phyloP scores from a whole-genome alignment of 2,329 filamentous ascomycete genomes.

The Chaetothyriales sp. region DNA sequence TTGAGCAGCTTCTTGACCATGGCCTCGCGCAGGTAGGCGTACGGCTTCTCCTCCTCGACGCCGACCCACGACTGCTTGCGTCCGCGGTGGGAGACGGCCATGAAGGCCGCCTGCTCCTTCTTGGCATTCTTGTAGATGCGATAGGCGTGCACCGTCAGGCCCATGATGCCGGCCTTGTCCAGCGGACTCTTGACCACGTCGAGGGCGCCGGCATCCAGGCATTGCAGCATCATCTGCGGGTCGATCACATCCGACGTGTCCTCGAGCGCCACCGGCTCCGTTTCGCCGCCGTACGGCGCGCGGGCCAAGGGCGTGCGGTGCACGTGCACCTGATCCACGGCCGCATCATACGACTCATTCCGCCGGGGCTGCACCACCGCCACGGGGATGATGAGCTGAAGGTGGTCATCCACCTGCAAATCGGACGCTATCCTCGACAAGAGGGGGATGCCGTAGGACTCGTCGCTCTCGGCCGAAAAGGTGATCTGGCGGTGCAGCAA shows the following conservation, averaged over 20 bases:
- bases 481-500: constrained; percentile 25
- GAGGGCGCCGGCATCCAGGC: constrained; percentile 71
- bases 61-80: constrained; percentile 88
- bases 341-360: constrained; percentile 14
- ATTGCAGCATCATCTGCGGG: constrained; percentile 49
- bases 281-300: constrained; percentile 11
- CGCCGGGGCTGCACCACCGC: constrained; percentile 29
- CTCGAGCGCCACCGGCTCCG: constrained; percentile 15
- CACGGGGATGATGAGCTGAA: constrained; percentile 37
- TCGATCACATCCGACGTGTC: constrained; percentile 30
- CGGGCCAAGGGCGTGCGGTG: constrained; percentile 6
- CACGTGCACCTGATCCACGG: constrained; percentile 2
- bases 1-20: constrained; percentile 90
- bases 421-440: constrained; percentile 36
- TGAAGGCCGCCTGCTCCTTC: constrained; percentile 56
- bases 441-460: constrained; percentile 36
- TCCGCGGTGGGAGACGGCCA: constrained; percentile 54
- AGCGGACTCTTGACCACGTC: constrained; percentile 77
- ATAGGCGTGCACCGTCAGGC: constrained; percentile 71
- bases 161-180: constrained; percentile 57
- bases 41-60: constrained; percentile 69
- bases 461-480: constrained; percentile 30
- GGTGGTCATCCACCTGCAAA: constrained; percentile 36
- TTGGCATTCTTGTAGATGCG: constrained; percentile 63
- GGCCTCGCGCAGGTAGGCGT: constrained; percentile 75